These are phyloP conservation scores for Ophiognomonia clavigignenti-juglandacearum DNA, from an alignment of 2,329 filamentous ascomycete genomes.

Conservation along the genomic window DNA sequence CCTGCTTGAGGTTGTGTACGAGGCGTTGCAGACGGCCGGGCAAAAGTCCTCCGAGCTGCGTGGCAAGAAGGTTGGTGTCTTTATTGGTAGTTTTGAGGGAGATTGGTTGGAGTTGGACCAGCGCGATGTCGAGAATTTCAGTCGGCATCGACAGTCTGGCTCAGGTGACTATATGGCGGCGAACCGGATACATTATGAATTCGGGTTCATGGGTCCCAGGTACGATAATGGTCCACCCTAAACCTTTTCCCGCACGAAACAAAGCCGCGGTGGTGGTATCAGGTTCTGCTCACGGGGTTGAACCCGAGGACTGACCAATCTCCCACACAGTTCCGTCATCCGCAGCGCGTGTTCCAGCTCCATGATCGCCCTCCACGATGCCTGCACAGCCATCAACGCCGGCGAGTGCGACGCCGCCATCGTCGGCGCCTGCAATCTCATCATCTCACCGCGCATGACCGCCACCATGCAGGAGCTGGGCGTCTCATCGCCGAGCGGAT, in stretches of 20 bases:
- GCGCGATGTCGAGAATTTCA: not conserved
- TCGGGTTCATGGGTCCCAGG: not conserved
- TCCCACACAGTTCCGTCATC: too few species aligned
- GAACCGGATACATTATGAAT: not conserved
- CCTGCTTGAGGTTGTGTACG: constrained; percentile 2
- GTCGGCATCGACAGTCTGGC: not conserved
- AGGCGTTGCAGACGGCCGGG: not conserved
- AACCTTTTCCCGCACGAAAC: too few species aligned
- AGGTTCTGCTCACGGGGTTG: too few species aligned
- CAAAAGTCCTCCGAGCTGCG: not conserved
- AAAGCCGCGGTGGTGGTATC: too few species aligned
- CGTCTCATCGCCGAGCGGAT: constrained; percentile 18
- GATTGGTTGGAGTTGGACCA: not conserved
- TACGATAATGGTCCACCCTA: too few species aligned
- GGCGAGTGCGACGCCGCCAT: constrained; percentile 25
- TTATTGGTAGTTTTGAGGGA: not conserved
- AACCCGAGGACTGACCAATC: too few species aligned
- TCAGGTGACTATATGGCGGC: not conserved
- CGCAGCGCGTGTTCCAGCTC: constrained; percentile 30
- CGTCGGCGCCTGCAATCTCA: constrained; percentile 21
- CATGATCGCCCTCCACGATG: constrained; percentile 27
- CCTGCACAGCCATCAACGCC: constrained; percentile 23
- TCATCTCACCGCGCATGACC: constrained; percentile 22
- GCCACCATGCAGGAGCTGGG: constrained; percentile 18
- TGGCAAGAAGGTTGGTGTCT: not conserved